These are phyloP conservation scores for Cocos nucifera DNA, from an alignment of 176 grass and related monocot genomes.

Conservation along the genomic window DNA sequence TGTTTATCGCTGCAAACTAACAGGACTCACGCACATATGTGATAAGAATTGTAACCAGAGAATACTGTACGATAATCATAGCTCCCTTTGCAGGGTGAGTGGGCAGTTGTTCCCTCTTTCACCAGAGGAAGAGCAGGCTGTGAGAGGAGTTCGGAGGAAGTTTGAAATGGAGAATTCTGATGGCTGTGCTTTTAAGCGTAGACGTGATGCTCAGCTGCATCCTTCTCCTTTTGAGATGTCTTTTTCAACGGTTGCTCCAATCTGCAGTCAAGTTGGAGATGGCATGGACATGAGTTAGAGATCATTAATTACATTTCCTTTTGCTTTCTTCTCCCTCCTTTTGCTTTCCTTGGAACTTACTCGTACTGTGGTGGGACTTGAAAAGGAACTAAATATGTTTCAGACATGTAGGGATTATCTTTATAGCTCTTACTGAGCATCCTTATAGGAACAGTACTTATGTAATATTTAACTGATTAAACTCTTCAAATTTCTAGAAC, in stretches of 20 bases:
- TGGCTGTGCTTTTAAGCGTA: conserved; percentile 82
- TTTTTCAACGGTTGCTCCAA: conserved; percentile 58
- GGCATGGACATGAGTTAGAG: conserved; percentile 99
- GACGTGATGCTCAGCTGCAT: conserved; percentile 57
- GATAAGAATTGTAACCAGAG: conserved; percentile 98
- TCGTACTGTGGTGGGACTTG: conserved; percentile 32
- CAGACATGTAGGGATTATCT: conserved; percentile 57
- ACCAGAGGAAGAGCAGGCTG: conserved; percentile 62
- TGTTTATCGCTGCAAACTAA: conserved; percentile 92
- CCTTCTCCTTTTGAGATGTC: conserved; percentile 91
- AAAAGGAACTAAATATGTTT: conserved; percentile 37
- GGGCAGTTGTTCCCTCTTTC: conserved; percentile 85
- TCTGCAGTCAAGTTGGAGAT: conserved; percentile 81
- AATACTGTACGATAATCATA: conserved; percentile 96
- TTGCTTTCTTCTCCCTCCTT: conserved; percentile 14
- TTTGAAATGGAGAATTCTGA: conserved; percentile 64
- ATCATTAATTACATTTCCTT: conserved; percentile 48
- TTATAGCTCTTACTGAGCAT: conserved; percentile 27
- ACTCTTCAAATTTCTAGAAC: no score
- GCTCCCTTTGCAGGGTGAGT: conserved; percentile 88
- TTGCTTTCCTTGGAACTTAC: conserved; percentile 38
- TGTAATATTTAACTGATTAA: no score
- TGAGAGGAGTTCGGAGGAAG: conserved; percentile 95
- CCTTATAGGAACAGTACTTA: no score
- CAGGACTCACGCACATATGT: conserved; percentile 75